Evolutionary conservation across 441 rosid species (phyloP), one percentile per base, ranked within the genome.

Genomic region (Raphanus hybrid): DNA sequence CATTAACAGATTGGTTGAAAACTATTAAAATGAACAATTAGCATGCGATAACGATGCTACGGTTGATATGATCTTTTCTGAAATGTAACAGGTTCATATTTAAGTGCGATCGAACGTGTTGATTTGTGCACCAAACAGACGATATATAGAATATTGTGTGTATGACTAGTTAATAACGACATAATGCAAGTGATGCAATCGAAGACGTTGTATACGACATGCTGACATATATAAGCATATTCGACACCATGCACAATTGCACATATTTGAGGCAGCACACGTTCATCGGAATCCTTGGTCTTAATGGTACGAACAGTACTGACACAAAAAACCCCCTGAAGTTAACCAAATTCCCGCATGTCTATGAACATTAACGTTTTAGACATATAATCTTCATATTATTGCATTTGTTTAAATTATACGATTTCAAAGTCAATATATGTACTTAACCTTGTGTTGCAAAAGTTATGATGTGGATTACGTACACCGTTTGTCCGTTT

Each of bases 181-280:
- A 10, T 64, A 64, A 16, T 64, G 32, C 32, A 39, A 64, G 29
- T 18, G 29, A 64, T 64, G 69, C 52, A 64, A 16, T 64, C 50
- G 0, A 64, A 8, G 2, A 37, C 67, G 4, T 64, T 58, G 3
- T 8, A 15, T 27, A 39, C 14, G 68, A 64, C 29, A 64, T 35
- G 48, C 26, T 63, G 26, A 32, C 67, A 63, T 62, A 63, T n/a
- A 63, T 37, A 37, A 61, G 39, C 64, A 61, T 61, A 37, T 37
- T 61, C 7, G 26, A 35, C 27, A 64, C 20, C 27, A 8, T 14
- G 23, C 8, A 18, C 18, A 18, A 18, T 18, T 18, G 18, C 18
- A 14, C 67, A 64, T 64, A 37, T 37, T 16, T 39, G 50, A 64
- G 15, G 29, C 68, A 18, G 8, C 54, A 39, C 15, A 39, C 5